Evolutionary conservation across 179 eudicot species (phyloP), one percentile per base, ranked within the genome.

Genomic region (Patellifolia procumbens): DNA sequence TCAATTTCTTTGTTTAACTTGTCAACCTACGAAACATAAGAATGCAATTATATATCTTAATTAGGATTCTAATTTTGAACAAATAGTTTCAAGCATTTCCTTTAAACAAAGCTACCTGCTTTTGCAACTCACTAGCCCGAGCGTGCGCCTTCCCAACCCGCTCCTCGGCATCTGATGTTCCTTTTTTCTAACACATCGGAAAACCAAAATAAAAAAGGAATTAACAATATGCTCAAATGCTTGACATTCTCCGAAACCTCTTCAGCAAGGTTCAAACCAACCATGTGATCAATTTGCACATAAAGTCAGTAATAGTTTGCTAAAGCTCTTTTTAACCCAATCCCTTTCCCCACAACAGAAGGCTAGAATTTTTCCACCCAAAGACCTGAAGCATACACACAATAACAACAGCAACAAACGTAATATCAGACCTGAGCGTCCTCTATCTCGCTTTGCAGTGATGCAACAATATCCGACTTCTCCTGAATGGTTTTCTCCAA

Each of bases 121-220:
- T 89, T 81, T 92, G 91, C 62, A 94, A 77, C 72, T 88, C 96
- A 61, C 55, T 81, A 51, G 83, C 91, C 71, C 83, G 88, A 67
- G 96, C 88, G 75, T 88, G 85, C 71, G 93, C 96, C 80, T 86
- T 85, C 53, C 79, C 81, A 48, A 85, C 81, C 77, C 79, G 83
- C 85, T 88, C 89, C 79, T 88, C 88, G 70, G 83, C 94, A 84
- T 87, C 90, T 26, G 86, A 74, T 16, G 86, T 73, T 51, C 92
- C 98, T 29, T 53, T 78, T 79, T 90, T 91, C 80, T 83, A 79
- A 89, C 29, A 32, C 68, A 53, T 58, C 37, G 53, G 39, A 5
- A 11, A 35, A n/a, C 11, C 39, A 75, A 74, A 32, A 55, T 29
- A 32, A 48, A 11, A 58, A 46, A 31, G 22, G 0, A 42, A 10